Base-by-base conservation (phyloP, 169 alveolate genomes). In the Plasmodium cynomolgi region DNA sequence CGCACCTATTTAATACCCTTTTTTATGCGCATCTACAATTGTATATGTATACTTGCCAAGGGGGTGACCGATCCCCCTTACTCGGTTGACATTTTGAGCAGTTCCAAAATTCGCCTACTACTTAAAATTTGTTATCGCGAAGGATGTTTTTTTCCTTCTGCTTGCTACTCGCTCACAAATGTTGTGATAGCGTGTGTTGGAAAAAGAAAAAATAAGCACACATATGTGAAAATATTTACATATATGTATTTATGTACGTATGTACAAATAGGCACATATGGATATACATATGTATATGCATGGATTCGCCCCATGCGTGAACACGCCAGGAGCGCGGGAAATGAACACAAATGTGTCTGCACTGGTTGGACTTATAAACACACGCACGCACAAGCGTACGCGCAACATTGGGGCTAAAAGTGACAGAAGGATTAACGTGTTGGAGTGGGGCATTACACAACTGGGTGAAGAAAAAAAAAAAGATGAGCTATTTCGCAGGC, bases 301-400 rank as follows among this genome's bases (percentile, higher is more conserved):
- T 68, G 37, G 39, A 20, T 50, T 26, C 37, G 77, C 39, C 77
- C 77, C 39, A 29, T 20, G 37, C 41, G 29, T 29, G 75, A 17
- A 62, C 4, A 62, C 34, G 15, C 75, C 26, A 17, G 2, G 9
- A 20, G 33, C 39, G n/a, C 77, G 17, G 41, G 77, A 20, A 68
- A 26, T 26, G 2, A 68, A 68, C 15, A 68, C n/a, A 9, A 68
- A 68, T 9, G n/a, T 68, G 77, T 23, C 77, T 29, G 20, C 31
- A 68, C 37, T 29, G 41, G 41, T 23, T 68, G 37, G 15, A 11
- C 77, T 68, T 68, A 26, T 68, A 50, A 50, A 50, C 34, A 26
- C 31, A 68, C 37, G 34, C 34, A 62, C 77, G 77, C 77, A 68
- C 77, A 68, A 68, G 77, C 77, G 77, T 68, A 68, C 37, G 37